Evolutionary conservation across 805 yeast genomes (phyloP).

Genomic region (Phaffomyces opuntiae): DNA sequence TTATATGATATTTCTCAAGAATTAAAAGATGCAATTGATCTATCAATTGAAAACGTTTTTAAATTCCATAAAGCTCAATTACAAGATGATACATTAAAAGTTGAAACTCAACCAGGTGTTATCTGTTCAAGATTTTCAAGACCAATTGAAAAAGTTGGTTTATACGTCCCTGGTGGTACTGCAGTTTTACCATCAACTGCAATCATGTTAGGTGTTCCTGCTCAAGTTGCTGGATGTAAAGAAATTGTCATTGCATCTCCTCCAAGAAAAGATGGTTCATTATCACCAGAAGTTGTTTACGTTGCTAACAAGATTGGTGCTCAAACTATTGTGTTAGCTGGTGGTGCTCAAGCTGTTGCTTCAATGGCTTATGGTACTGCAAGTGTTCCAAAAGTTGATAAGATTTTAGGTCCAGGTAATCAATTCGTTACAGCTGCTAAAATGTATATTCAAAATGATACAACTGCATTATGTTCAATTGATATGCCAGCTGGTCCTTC

Average conservation of each 20-base stretch:
- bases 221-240: conserved; percentile 93
- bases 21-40: conserved; percentile 78
- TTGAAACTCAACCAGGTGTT: conserved; percentile 94
- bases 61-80: conserved; percentile 93
- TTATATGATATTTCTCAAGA: conserved; percentile 67
- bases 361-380: conserved; percentile 99
- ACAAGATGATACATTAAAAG: conserved; percentile 62
- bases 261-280: conserved; percentile 85
- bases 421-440: conserved; percentile 99
- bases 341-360: conserved; percentile 99
- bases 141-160: conserved; percentile 90
- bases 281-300: conserved; percentile 95
- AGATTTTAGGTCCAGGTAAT: conserved; percentile 97
- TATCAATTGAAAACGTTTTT: conserved; percentile 81
- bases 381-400: conserved; percentile 86
- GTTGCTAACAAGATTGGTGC: conserved; percentile 97
- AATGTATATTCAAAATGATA: conserved; percentile 94
- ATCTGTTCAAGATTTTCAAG: conserved; percentile 90
- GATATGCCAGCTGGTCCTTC: conserved; percentile 99
- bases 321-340: conserved; percentile 82
- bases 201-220: conserved; percentile 97
- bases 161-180: conserved; percentile 98
- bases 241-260: conserved; percentile 93
- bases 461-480: conserved; percentile 89
- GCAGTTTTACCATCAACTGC: conserved; percentile 98